Conservation (phyloP, 2,329 filamentous ascomycete genomes). For the Fonsecaea pedrosoi region DNA sequence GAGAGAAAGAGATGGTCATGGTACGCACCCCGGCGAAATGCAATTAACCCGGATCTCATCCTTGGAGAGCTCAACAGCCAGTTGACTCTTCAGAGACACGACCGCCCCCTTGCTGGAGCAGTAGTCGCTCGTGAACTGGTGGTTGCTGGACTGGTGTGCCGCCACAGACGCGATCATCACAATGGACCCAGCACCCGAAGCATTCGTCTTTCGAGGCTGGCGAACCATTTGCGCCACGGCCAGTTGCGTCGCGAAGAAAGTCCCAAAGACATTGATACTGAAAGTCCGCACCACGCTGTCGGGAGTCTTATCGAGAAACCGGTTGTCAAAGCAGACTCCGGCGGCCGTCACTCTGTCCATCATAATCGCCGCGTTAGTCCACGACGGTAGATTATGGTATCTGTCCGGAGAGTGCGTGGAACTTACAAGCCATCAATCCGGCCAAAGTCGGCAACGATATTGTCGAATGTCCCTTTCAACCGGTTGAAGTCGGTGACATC, state of each 20-base stretch:
- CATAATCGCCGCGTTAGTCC: background rate
- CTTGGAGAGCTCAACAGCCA: constrained; percentile 58
- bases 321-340: constrained; percentile 53
- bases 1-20: constrained; percentile 26
- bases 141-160: constrained; percentile 24
- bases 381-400: background rate
- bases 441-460: constrained; percentile 50
- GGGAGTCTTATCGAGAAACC: constrained; percentile 54
- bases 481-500: constrained; percentile 43
- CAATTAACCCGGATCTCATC: constrained; percentile 56
- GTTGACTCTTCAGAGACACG: constrained; percentile 43
- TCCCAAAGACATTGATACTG: constrained; percentile 52
- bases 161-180: constrained; percentile 33
- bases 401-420: no score
- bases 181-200: constrained; percentile 23
- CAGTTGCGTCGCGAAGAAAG: constrained; percentile 56
- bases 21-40: constrained; percentile 53
- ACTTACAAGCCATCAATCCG: constrained; percentile 46
- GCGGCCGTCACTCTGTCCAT: constrained; percentile 41
- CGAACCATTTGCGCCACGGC: constrained; percentile 59
- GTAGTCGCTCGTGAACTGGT: constrained; percentile 30
- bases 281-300: constrained; percentile 51
- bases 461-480: constrained; percentile 45
- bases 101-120: constrained; percentile 50
- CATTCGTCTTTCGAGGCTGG: constrained; percentile 45